Evolutionary conservation across 75 land plant genomes (phyloP).

Genomic region (Gnetum montanum): DNA sequence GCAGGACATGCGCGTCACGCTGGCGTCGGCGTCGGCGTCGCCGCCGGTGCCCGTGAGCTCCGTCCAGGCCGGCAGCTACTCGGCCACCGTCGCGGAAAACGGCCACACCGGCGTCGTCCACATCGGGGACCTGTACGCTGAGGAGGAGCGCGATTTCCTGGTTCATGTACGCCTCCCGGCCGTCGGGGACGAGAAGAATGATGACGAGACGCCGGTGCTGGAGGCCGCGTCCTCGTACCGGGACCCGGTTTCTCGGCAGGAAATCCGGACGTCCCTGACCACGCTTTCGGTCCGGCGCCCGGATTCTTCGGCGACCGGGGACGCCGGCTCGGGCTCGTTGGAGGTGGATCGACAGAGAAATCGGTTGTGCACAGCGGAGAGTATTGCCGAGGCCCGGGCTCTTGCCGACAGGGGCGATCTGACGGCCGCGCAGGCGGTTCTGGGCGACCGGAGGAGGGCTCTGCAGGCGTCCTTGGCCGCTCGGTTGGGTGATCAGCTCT

Average conservation of each 20-base stretch:
- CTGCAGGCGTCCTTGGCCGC: slow-evolving; percentile 30
- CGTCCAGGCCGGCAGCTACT: slow-evolving; percentile 76
- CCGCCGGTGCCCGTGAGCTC: slow-evolving; percentile 22
- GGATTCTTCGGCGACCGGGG: neutral
- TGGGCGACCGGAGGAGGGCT: slow-evolving; percentile 28
- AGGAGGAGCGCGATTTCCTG: slow-evolving; percentile 84
- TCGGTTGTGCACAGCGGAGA: slow-evolving; percentile 41
- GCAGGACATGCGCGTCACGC: slow-evolving; percentile 49
- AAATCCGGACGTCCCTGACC: slow-evolving; percentile 10
- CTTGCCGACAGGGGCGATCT: slow-evolving; percentile 61
- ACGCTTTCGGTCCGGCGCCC: slow-evolving; percentile 44
- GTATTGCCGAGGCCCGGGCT: slow-evolving; percentile 54
- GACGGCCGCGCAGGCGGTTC: slow-evolving; percentile 37
- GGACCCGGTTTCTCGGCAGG: slow-evolving; percentile 51
- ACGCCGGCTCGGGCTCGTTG: slow-evolving; percentile 19
- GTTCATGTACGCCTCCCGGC: slow-evolving; percentile 52
- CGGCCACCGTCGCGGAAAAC: slow-evolving; percentile 17
- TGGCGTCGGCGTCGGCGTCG: slow-evolving; percentile 27
- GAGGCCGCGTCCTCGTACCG: slow-evolving; percentile 44
- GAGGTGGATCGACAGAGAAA: slow-evolving; percentile 73
- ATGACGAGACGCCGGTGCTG: slow-evolving; percentile 27
- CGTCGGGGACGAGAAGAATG: neutral
- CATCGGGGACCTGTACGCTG: slow-evolving; percentile 87
- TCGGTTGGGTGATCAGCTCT: slow-evolving; percentile 50
- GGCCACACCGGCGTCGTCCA: slow-evolving; percentile 36